Conservation (phyloP, 2,329 filamentous ascomycete genomes). For the Simplicillium sp. region DNA sequence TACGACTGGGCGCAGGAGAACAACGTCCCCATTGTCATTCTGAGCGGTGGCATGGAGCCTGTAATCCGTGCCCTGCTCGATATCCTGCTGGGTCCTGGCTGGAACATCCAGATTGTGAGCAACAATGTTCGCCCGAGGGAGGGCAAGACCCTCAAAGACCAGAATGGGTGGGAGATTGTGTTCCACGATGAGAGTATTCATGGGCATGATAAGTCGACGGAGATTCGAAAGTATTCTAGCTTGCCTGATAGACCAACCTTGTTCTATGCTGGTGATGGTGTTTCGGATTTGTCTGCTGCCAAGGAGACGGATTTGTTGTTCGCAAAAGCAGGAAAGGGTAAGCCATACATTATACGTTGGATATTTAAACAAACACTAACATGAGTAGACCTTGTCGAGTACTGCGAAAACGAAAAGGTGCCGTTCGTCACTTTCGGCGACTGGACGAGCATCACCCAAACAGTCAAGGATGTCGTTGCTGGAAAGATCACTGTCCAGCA, state of each 20-base stretch:
- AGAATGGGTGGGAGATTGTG: conserved; percentile 77
- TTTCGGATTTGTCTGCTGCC: conserved; percentile 85
- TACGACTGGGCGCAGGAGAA: conserved; percentile 71
- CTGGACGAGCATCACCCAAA: conserved; percentile 69
- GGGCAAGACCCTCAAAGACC: conserved; percentile 66
- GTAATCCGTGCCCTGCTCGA: conserved; percentile 78
- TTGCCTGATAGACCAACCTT: conserved; percentile 70
- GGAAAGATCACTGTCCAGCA: conserved; percentile 63
- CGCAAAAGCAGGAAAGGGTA: conserved; percentile 82
- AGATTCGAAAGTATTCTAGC: conserved; percentile 77
- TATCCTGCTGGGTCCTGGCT: conserved; percentile 67
- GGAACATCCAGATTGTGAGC: conserved; percentile 81
- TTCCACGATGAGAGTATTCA: conserved; percentile 85
- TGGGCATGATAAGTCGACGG: conserved; percentile 94
- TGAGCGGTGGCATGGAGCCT: conserved; percentile 88
- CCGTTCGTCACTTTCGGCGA: conserved; percentile 83
- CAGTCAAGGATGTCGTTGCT: conserved; percentile 67
- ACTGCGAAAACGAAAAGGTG: conserved; percentile 74
- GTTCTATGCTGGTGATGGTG: conserved; percentile 92
- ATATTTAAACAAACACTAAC: no score
- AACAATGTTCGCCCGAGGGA: conserved; percentile 62
- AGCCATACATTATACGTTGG: conserved; percentile 13
- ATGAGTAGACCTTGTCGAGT: conserved; percentile 66
- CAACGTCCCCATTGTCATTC: conserved; percentile 84
- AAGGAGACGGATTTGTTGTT: conserved; percentile 90